phyloP scores from a whole-genome alignment of 192 early-diverging fungal species.

The Backusella liffmaniae region DNA sequence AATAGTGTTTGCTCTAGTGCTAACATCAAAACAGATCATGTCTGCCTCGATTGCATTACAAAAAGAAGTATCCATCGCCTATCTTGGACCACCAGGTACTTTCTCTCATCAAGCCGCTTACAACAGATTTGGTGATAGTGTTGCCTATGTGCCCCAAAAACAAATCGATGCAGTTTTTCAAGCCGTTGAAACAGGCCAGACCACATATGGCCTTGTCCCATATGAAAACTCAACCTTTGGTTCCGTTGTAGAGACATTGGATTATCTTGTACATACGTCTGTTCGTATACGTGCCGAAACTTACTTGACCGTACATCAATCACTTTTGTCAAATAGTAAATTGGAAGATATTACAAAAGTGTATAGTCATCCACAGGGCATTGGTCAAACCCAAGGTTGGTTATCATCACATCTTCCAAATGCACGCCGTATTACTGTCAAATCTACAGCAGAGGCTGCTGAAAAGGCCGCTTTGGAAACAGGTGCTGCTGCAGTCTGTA shows the following conservation, averaged over 20 bases:
- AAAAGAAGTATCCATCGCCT: slow-evolving; percentile 78
- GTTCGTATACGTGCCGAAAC: slow-evolving; percentile 76
- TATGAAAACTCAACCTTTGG: slow-evolving; percentile 95
- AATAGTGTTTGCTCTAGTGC: slow-evolving; percentile 27
- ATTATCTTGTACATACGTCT: slow-evolving; percentile 66
- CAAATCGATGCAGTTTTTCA: slow-evolving; percentile 79
- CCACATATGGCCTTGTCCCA: slow-evolving; percentile 90
- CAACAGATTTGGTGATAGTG: slow-evolving; percentile 77
- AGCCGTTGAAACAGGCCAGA: slow-evolving; percentile 67
- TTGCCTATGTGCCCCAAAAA: slow-evolving; percentile 64
- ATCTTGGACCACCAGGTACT: slow-evolving; percentile 87
- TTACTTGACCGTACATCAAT: slow-evolving; percentile 83
- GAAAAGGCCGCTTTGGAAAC: slow-evolving; percentile 77
- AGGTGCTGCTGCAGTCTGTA: slow-evolving; percentile 80
- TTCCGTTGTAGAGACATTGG: slow-evolving; percentile 81
- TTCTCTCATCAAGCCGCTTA: slow-evolving; percentile 88
- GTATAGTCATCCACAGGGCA: slow-evolving; percentile 63
- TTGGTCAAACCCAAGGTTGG: slow-evolving; percentile 82
- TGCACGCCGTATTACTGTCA: slow-evolving; percentile 69
- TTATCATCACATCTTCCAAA: slow-evolving; percentile 69
- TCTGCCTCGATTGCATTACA: slow-evolving; percentile 86
- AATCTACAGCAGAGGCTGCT: slow-evolving; percentile 88
- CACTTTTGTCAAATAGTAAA: slow-evolving; percentile 69
- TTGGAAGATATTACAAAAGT: slow-evolving; percentile 71
- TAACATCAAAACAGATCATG: slow-evolving; percentile 64